Percentiles rank a stretch among this genome's conserved stretches.
phyloP scores from a whole-genome alignment of 73 alveolate species.

The Stentor coeruleus region DNA sequence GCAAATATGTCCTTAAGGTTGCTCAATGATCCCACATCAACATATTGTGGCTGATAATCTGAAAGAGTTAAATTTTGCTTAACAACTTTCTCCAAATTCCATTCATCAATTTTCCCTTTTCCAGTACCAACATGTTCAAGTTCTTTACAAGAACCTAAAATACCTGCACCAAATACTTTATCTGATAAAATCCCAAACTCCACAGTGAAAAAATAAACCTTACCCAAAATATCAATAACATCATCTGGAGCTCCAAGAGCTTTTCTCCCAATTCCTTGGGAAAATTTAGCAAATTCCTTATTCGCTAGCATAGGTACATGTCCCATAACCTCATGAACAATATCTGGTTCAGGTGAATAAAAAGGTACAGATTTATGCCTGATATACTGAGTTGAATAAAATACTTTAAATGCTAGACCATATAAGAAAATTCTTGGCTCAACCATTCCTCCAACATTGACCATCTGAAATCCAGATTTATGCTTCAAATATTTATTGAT shows the following conservation, averaged over 20 bases:
- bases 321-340: constrained; percentile 61
- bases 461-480: constrained; percentile 67
- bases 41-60: not conserved
- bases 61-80: not conserved
- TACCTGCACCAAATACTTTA: not conserved
- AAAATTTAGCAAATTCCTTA: constrained; percentile 59
- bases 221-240: not conserved
- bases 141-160: not conserved
- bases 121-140: not conserved
- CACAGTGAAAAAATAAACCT: not conserved
- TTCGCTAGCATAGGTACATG: constrained; percentile 70
- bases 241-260: constrained; percentile 52
- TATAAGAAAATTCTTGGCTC: constrained; percentile 73
- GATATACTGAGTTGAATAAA: constrained; percentile 73
- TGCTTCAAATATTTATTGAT: constrained; percentile 50
- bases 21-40: not conserved
- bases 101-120: not conserved
- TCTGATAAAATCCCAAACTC: not conserved
- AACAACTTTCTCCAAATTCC: not conserved
- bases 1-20: not conserved
- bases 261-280: constrained; percentile 61
- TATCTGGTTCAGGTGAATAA: constrained; percentile 54
- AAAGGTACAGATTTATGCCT: constrained; percentile 60
- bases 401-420: constrained; percentile 72
- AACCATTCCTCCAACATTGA: constrained; percentile 71